phyloP scores from a whole-genome alignment of 257 asterid genomes.

The Cruciata laevipes region DNA sequence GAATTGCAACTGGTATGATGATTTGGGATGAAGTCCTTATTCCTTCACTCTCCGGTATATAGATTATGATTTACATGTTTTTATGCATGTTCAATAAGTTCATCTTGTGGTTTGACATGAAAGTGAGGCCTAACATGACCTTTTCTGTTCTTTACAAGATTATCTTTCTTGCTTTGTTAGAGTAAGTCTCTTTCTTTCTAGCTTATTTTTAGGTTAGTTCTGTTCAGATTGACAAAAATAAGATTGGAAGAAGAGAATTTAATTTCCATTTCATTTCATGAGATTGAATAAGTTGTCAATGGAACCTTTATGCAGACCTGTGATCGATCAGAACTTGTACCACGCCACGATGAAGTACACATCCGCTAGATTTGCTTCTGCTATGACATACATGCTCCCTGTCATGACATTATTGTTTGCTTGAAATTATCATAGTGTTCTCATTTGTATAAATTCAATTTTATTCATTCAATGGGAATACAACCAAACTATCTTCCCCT shows the following conservation, averaged over 20 bases:
- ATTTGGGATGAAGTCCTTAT: too few relatives aligned
- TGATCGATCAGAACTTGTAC: constrained; percentile 59
- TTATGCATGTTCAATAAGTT: not conserved
- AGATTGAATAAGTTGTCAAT: not conserved
- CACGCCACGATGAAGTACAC: constrained; percentile 56
- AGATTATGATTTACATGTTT: not conserved
- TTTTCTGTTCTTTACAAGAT: constrained; percentile 52
- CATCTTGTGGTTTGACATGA: constrained; percentile 35
- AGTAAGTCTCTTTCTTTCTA: constrained; percentile 29
- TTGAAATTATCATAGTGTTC: constrained; percentile 19
- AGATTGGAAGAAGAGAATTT: too few relatives aligned
- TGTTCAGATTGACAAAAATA: not conserved
- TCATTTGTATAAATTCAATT: not conserved
- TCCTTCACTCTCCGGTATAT: too few relatives aligned
- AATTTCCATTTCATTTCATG: too few relatives aligned
- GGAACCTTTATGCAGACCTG: constrained; percentile 40
- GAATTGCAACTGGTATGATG: too few relatives aligned
- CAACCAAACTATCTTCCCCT: constrained; percentile 4
- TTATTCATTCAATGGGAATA: constrained; percentile 2
- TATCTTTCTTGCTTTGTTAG: constrained; percentile 46
- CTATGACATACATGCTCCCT: constrained; percentile 66
- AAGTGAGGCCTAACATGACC: constrained; percentile 73
- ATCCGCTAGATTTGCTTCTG: constrained; percentile 53
- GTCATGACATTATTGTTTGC: constrained; percentile 66
- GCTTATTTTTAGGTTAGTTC: too few relatives aligned